phyloP scores from a whole-genome alignment of 805 yeast genomes.

The Lipomyces orientalis region DNA sequence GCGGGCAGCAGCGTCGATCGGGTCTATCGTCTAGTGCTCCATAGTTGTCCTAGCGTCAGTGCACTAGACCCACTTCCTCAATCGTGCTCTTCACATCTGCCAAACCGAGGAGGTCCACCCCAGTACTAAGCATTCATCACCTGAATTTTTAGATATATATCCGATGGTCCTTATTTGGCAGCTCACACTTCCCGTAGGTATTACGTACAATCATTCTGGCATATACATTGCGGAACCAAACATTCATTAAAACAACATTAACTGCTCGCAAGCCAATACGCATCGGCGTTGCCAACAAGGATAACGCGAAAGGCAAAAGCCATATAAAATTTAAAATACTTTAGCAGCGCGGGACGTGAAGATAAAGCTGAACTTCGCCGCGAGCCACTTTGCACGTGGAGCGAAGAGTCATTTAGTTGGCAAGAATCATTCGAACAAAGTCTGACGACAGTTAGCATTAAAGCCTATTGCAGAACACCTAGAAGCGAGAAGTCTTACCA shows the following conservation, averaged over 20 bases:
- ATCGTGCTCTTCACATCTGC: too few relatives aligned
- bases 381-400: not conserved
- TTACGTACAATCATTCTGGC: not conserved
- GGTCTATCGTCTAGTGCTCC: too few relatives aligned
- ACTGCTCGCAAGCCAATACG: not conserved
- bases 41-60: too few relatives aligned
- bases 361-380: too few relatives aligned
- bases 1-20: too few relatives aligned
- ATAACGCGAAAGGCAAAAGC: not conserved
- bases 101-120: too few relatives aligned
- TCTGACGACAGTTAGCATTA: conserved; percentile 43
- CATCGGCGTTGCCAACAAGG: not conserved
- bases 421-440: conserved; percentile 39
- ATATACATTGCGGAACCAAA: not conserved
- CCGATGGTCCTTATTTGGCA: not conserved
- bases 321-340: not conserved
- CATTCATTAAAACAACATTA: not conserved
- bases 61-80: too few relatives aligned
- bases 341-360: not conserved
- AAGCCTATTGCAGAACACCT: not conserved
- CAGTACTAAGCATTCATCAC: not conserved
- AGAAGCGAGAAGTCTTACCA: conserved; percentile 45
- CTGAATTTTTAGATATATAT: not conserved
- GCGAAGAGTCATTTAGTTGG: conserved; percentile 23
- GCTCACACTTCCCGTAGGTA: not conserved